Percentiles rank a stretch among this genome's conserved stretches.
These are phyloP conservation scores for Mycosarcoma maydis DNA, from an alignment of 1,284 basidiomycete genomes.

Conservation along the genomic window DNA sequence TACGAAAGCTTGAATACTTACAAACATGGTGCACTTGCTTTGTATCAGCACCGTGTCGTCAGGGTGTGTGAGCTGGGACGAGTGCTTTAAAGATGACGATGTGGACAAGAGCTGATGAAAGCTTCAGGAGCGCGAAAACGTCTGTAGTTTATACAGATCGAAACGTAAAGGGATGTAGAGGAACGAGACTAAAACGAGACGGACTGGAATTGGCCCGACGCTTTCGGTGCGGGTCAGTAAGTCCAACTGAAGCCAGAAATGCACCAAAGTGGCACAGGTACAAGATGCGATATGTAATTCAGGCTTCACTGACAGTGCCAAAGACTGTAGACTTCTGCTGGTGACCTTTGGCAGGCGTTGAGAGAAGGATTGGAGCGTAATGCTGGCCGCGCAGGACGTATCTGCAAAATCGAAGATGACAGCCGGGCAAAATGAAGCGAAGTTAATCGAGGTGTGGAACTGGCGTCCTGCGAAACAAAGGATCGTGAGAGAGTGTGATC, in stretches of 20 bases:
- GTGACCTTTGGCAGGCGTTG: neutral
- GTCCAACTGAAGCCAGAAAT: slow-evolving; percentile 1
- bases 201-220: too few relatives aligned
- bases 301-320: neutral
- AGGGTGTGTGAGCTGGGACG: neutral
- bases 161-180: too few relatives aligned
- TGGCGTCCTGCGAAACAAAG: slow-evolving; percentile 35
- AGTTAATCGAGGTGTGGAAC: neutral
- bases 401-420: neutral
- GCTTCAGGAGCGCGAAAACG: too few relatives aligned
- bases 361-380: neutral
- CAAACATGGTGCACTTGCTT: slow-evolving; percentile 28
- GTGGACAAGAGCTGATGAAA: neutral
- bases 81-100: neutral
- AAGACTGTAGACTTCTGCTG: neutral
- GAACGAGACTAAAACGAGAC: too few relatives aligned
- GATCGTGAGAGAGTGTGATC: neutral
- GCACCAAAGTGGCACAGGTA: slow-evolving; percentile 1
- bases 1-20: slow-evolving; percentile 17
- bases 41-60: slow-evolving; percentile 6
- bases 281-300: neutral
- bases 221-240: too few relatives aligned
- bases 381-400: neutral
- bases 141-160: too few relatives aligned
- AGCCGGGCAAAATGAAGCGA: too few relatives aligned